Evolutionary conservation across 164 flowering plant genomes (phyloP).

Genomic region (Vitis rupestris): DNA sequence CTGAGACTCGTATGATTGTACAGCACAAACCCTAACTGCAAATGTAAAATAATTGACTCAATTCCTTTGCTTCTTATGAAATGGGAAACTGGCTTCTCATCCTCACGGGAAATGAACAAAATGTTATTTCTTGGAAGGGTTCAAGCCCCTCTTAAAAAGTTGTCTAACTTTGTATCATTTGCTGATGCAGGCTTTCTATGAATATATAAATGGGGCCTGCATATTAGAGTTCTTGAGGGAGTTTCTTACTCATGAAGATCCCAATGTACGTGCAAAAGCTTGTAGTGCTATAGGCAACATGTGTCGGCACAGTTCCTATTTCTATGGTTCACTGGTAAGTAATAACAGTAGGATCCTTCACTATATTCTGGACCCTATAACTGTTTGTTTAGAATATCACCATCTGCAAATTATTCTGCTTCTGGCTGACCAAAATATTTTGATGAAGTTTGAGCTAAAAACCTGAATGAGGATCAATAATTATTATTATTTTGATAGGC

Average conservation of each 20-base stretch:
- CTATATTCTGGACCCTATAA: background rate
- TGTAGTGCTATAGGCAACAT: conserved; percentile 99
- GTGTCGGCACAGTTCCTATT: conserved; percentile 91
- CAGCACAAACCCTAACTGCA: too few relatives aligned
- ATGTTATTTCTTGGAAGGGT: background rate
- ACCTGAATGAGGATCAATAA: too few relatives aligned
- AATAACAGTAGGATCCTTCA: background rate
- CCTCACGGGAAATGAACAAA: too few relatives aligned
- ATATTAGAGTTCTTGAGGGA: conserved; percentile 53
- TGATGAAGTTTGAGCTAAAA: background rate
- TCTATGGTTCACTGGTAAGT: conserved; percentile 70
- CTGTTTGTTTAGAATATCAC: background rate
- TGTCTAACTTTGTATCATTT: conserved; percentile 4
- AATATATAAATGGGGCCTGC: conserved; percentile 64
- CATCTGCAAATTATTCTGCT: background rate
- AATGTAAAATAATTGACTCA: too few relatives aligned
- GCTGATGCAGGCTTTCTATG: conserved; percentile 72
- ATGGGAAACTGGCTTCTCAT: too few relatives aligned
- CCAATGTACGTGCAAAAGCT: conserved; percentile 82
- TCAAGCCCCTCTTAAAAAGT: background rate
- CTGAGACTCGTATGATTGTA: too few relatives aligned
- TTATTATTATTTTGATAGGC: too few relatives aligned
- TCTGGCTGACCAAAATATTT: background rate
- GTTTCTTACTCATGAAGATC: conserved; percentile 78
- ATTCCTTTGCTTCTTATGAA: too few relatives aligned